Evolutionary conservation across 116 monocot genomes (phyloP), one percentile per base, ranked within the genome.

Genomic region (Thalassia testudinum): DNA sequence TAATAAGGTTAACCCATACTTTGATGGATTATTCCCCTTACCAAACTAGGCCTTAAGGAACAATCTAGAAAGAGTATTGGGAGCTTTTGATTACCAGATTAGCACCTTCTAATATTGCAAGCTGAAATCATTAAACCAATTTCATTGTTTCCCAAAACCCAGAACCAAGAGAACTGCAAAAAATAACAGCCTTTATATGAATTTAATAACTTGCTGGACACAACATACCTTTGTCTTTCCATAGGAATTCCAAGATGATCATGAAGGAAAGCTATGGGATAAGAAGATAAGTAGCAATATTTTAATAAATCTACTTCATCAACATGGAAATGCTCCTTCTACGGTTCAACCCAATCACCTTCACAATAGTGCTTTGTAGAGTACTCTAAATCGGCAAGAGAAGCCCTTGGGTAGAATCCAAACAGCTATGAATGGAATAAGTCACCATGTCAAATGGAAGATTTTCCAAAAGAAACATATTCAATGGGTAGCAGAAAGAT

Each of bases 271-370:
- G 87, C 72, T 37, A 82, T 64, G 37, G 81, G 78, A 61, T 81
- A 87, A 43, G 87, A 78, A 16, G 87, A 75, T 47, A 81, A 87
- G 51, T 81, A 87, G 43, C 87, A 87, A 62, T 81, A 87, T 10
- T 70, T 72, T 42, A 72, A 63, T 26, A 81, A 60, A 48, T 87
- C 87, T 54, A 72, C 81, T 47, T 78, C 78, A 21, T 75, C 61
- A 37, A 72, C 19, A 29, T 58, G 43, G 62, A 42, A 47, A 67
- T 81, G 70, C 12, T 60, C 64, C 53, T 57, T 59, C 57, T 59
- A 69, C 60, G 75, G 24, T 38, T 70, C 62, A 60, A 25, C 49
- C 87, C 82, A 78, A 43, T 87, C 87, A 73, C 70, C 75, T 57
- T 58, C 69, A 56, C 87, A 87, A 59, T 78, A 87, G 54, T 67